Evolutionary conservation across 768 basidiomycete species (phyloP), one percentile per base, ranked within the genome.

Genomic region (Leccinum boreale): DNA sequence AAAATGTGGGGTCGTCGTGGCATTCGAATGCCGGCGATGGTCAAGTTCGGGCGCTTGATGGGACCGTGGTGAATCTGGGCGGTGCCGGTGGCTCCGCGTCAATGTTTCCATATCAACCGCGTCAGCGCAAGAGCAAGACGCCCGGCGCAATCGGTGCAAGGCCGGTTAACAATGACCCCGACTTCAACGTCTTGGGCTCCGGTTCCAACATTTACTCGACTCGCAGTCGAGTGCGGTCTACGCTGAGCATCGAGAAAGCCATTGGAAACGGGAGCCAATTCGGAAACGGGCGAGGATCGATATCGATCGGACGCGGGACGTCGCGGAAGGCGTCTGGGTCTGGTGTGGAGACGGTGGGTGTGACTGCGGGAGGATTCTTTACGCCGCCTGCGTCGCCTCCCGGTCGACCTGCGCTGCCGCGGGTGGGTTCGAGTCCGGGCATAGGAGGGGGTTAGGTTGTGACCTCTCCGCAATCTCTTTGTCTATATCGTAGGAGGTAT

Each of bases 351-450:
- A 86, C 90, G 26, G 69, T 87, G 47, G 80, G 90, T 17, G 78
- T 93, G 48, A 90, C 87, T 31, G 91, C 89, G 33, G 79, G 79
- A 21, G 92, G 91, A 0, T 92, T 92, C 68, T 93, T 93, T 70
- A 75, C 79, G 12, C 77, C 89, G 4, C 85, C 87, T 10, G 55
- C 65, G 45, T 60, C 67, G 11, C 69, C 70, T 31, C 51, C 61
- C 26, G 46, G 29, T 10, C 17, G 52, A 17, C 26, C 50, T 12
- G 57, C 56, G 10, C 28, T 49, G 23, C 9, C 14, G 26, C 21
- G 17, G 10, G 24, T 48, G 8, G 47, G 24, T 48, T 15, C 46
- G 12, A n/a, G 15, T 36, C 17, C 36, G 45, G 45, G 23, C 45
- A 12, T 15, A 11, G 19, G 21, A 23, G 23, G 12, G 23, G 21